phyloP scores from a whole-genome alignment of 2,329 filamentous ascomycete genomes.

The Pseudogymnoascus sp. region DNA sequence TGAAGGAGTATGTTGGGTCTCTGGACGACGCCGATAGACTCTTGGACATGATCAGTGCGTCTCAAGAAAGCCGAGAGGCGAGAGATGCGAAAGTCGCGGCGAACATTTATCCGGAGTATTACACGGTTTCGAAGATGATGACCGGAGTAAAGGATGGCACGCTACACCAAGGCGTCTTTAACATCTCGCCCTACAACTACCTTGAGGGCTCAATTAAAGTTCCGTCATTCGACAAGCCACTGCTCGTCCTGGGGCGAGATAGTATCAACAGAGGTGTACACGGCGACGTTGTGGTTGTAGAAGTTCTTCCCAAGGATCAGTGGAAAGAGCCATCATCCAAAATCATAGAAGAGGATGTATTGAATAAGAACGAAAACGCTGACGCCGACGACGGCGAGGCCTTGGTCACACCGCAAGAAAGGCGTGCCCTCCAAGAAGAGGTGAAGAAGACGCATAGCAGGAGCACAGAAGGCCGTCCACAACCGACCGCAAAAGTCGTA shows the following conservation, averaged over 20 bases:
- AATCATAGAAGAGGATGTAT: constrained; percentile 85
- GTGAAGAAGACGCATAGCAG: constrained; percentile 77
- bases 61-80: constrained; percentile 56
- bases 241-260: constrained; percentile 82
- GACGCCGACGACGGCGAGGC: constrained; percentile 69
- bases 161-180: constrained; percentile 90
- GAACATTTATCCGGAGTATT: constrained; percentile 81
- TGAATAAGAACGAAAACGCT: constrained; percentile 89
- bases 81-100: constrained; percentile 56
- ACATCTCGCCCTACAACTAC: constrained; percentile 96
- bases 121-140: constrained; percentile 82
- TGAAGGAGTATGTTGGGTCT: constrained; percentile 71
- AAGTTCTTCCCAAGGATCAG: constrained; percentile 85
- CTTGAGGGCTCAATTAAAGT: constrained; percentile 88
- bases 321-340: constrained; percentile 96
- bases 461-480: constrained; percentile 64
- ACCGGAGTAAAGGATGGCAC: constrained; percentile 83
- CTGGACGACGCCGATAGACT: constrained; percentile 77
- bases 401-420: constrained; percentile 82
- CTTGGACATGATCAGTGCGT: constrained; percentile 85
- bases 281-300: constrained; percentile 86
- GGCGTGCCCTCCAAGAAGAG: constrained; percentile 79
- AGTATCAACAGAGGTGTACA: constrained; percentile 93
- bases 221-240: constrained; percentile 77
- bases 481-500: constrained; percentile 86